Evolutionary conservation across 2,329 filamentous ascomycete genomes (phyloP), one percentile per base, ranked within the genome.

Genomic region (Aspergillus viridinutans): DNA sequence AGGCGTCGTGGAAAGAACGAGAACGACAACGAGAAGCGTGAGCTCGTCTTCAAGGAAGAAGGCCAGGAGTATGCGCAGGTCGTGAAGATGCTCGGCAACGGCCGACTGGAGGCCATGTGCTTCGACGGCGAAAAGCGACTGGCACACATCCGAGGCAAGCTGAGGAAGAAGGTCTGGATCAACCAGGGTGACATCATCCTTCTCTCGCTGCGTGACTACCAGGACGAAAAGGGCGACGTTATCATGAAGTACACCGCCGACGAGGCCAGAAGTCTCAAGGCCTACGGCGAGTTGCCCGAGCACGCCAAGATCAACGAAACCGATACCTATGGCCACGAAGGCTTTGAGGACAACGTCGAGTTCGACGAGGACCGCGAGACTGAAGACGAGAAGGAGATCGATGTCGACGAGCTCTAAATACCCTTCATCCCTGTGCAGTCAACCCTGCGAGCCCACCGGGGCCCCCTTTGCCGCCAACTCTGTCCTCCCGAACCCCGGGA

Each of bases 281-380:
- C 92, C 61, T 97, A 97, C 78, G 94, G 94, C 76, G 94, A 99
- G 79, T 83, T 99, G 59, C 94, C 94, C 67, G 94, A 97, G 81
- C 90, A 86, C 72, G 94, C 94, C 76, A 97, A 97, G 89, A 99
- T 99, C 86, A 99, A 99, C 86, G 94, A 99, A 85, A 96, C 92
- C 64, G 94, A 97, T 78, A 96, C 91, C 64, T 79, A 86, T 73
- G 85, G 90, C 71, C 90, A 92, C 77, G 90, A 92, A 76, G 92
- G 92, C 77, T 89, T 96, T 76, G 93, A 94, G 77, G 91, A 96
- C 80, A 94, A 94, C 80, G 96, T 99, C 83, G 94, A 97, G 81
- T 97, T 97, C 82, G 94, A 95, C 80, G 92, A 97, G 77, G 93
- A 96, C 77, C 83, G 88, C 65, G 88, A 90, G 63, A 81, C 76